These are phyloP conservation scores for Myxozyma nipponensis DNA, from an alignment of 805 yeast genomes.

Conservation along the genomic window DNA sequence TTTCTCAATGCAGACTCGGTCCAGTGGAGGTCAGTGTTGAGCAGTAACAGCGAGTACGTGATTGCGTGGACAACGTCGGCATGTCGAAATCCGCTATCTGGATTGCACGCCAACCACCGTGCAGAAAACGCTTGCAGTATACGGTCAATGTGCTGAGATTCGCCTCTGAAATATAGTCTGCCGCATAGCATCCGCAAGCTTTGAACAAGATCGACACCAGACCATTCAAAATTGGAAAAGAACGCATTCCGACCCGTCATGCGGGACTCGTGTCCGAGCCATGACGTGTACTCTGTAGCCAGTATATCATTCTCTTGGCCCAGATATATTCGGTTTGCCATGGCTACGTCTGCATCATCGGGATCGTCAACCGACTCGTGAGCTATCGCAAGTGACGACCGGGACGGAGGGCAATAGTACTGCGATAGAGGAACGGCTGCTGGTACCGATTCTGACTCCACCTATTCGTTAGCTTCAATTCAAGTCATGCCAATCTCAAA, in stretches of 20 bases:
- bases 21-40: slow-evolving; percentile 75
- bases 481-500: no score
- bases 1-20: slow-evolving; percentile 38
- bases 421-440: no score
- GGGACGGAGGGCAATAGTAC: no score
- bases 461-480: no score
- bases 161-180: slow-evolving; percentile 71
- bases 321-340: neutral
- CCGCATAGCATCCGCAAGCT: slow-evolving; percentile 61
- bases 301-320: neutral
- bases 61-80: slow-evolving; percentile 61
- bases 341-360: neutral
- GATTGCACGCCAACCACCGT: slow-evolving; percentile 54
- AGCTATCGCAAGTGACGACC: no score
- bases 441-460: no score
- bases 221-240: slow-evolving; percentile 42
- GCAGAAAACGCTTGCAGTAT: slow-evolving; percentile 64
- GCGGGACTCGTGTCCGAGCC: slow-evolving; percentile 2
- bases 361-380: no score
- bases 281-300: neutral
- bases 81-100: slow-evolving; percentile 48
- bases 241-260: slow-evolving; percentile 26
- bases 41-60: slow-evolving; percentile 63
- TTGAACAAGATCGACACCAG: slow-evolving; percentile 50
- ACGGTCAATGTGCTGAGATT: slow-evolving; percentile 75